Evolutionary conservation across 73 alveolate genomes (phyloP), one percentile per base, ranked within the genome.

Genomic region (Paramecium tetraurelia): DNA sequence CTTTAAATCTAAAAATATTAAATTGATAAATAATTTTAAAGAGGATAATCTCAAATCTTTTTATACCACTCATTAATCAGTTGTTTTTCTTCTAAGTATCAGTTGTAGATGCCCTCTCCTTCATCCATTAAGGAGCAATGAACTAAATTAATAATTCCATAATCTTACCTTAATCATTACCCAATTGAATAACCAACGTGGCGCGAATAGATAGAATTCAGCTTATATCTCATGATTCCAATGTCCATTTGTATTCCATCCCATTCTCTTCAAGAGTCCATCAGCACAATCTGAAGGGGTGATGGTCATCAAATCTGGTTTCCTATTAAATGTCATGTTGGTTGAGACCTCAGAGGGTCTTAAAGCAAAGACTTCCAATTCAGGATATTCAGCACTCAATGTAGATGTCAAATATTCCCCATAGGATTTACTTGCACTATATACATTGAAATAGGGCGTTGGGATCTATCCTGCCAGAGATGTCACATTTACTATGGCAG

Each of bases 181-280:
- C 29, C 59, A 86, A 68, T 86, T 63, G 44, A 63, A 86, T 63
- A 86, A 40, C 29, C 68, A 31, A 22, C 20, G 36, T 1, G 93
- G 93, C 2, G 59, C 69, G 1, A 58, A 59, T 38, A 36, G 46
- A 31, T 86, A 86, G 1, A 86, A 48, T 36, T 33, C 94, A 10
- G 84, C 40, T 58, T 92, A 63, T 22, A 92, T 53, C 43, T 92
- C 85, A 72, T 92, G 95, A 38, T 59, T 76, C 92, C 88, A 92
- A 87, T 92, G 92, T 36, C 95, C 95, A 92, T 85, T 71, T 57
- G 95, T 92, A 86, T 58, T 77, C 1, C n/a, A 53, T n/a, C 95
- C 95, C 69, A 92, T 70, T 76, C 89, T 89, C 59, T 86, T 87
- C 5, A 92, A 57, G 0, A 86, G 41, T 71, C 95, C 93, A 24